A percentile compares a stretch with the other conserved stretches of the same genome.
These are phyloP conservation scores for Neoboletus magnificus DNA, from an alignment of 768 basidiomycete genomes.

Conservation along the genomic window DNA sequence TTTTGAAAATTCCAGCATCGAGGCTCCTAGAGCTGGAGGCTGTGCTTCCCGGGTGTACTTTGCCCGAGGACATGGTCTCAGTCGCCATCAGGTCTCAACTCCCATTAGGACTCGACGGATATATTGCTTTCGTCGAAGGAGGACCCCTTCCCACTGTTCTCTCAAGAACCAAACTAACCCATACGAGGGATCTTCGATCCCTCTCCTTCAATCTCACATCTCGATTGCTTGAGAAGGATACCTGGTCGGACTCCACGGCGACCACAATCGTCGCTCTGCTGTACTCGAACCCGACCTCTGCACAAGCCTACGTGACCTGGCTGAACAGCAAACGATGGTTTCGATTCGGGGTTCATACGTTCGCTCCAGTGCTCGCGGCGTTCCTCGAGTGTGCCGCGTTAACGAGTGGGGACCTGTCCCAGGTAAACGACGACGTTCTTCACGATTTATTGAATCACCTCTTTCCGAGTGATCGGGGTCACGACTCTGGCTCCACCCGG, in stretches of 20 bases:
- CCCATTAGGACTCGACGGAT: slow-evolving; percentile 29
- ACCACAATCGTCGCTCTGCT: slow-evolving; percentile 43
- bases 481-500: not conserved
- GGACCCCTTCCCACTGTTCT: slow-evolving; percentile 5
- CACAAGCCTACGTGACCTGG: slow-evolving; percentile 38
- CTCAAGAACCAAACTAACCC: not conserved
- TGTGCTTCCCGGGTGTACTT: slow-evolving; percentile 32
- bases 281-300: slow-evolving; percentile 36
- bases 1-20: slow-evolving; percentile 27
- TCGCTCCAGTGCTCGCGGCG: slow-evolving; percentile 42
- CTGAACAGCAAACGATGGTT: slow-evolving; percentile 25
- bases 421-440: slow-evolving; percentile 28
- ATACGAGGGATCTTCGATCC: not conserved
- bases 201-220: slow-evolving; percentile 26
- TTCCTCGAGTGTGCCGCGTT: slow-evolving; percentile 42
- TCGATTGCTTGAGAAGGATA: slow-evolving; percentile 39
- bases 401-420: slow-evolving; percentile 17
- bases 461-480: slow-evolving; percentile 2
- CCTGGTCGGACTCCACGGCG: slow-evolving; percentile 44
- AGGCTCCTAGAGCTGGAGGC: slow-evolving; percentile 39
- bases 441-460: slow-evolving; percentile 28
- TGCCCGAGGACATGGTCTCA: slow-evolving; percentile 50
- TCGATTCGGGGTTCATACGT: slow-evolving; percentile 18
- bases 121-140: slow-evolving; percentile 3
- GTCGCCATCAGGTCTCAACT: slow-evolving; percentile 36